These are phyloP conservation scores for Ceratocystis cubensis DNA, from an alignment of 2,329 filamentous ascomycete species.

Conservation along the genomic window DNA sequence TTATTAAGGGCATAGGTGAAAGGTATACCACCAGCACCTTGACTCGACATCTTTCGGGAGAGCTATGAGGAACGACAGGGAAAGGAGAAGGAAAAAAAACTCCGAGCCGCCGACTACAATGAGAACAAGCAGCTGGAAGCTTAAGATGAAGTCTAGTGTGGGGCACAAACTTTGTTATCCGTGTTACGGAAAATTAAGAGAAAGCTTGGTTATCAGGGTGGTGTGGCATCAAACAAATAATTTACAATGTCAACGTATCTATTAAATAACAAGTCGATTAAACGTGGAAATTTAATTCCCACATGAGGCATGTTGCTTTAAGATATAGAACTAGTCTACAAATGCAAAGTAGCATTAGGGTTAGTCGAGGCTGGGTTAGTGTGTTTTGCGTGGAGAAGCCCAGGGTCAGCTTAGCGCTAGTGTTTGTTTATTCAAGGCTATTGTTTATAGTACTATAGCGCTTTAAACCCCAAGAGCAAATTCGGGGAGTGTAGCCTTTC, in stretches of 20 bases:
- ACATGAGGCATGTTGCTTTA: neutral
- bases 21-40: constrained; percentile 35
- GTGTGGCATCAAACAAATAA: neutral
- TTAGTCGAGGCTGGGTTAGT: neutral
- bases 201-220: neutral
- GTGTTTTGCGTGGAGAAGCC: neutral
- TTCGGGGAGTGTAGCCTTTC: neutral
- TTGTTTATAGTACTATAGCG: neutral
- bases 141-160: neutral
- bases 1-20: constrained; percentile 39
- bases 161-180: neutral
- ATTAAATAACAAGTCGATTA: neutral
- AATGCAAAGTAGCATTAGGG: neutral
- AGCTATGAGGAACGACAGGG: neutral
- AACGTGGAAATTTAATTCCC: neutral
- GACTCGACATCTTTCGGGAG: constrained; percentile 32
- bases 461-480: neutral
- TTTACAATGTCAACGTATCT: neutral
- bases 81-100: neutral
- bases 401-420: neutral
- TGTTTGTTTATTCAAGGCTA: neutral
- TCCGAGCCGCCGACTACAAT: neutral
- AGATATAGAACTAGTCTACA: neutral
- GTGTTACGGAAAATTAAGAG: neutral
- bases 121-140: neutral